Evolutionary conservation across 768 basidiomycete species (phyloP).

Genomic region (Rhizopogon salebrosus): DNA sequence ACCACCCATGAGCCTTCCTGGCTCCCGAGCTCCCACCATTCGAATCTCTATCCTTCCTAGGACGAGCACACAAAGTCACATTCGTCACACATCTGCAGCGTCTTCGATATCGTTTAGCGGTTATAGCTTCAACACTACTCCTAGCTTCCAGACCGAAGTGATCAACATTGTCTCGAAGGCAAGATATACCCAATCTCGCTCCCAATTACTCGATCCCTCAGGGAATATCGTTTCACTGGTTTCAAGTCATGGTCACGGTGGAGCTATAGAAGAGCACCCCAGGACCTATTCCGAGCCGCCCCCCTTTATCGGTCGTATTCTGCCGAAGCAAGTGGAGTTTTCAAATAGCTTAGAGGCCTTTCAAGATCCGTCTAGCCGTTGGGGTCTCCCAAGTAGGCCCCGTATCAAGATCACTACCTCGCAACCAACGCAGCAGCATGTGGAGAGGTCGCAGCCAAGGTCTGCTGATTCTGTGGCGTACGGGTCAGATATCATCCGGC

Average conservation of each 20-base stretch:
- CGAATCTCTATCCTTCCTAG: background rate
- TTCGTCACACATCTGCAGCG: background rate
- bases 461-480: conserved; percentile 11
- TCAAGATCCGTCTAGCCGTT: background rate
- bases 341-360: conserved; percentile 14
- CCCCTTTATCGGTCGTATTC: conserved; percentile 11
- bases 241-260: background rate
- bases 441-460: background rate
- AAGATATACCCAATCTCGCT: background rate
- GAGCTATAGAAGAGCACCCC: background rate
- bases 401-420: conserved; percentile 5
- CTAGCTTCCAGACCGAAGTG: background rate
- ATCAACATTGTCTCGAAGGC: background rate
- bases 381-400: conserved; percentile 1
- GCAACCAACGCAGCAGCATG: conserved; percentile 3
- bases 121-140: background rate
- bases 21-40: background rate
- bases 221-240: background rate
- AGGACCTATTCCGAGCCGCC: background rate
- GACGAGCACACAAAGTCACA: background rate
- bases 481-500: conserved; percentile 27
- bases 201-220: background rate
- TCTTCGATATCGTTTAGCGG: background rate
- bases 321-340: conserved; percentile 17
- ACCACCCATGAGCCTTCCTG: background rate